Percentiles rank a stretch among this genome's conserved stretches.
Conservation (phyloP, 176 grass and related monocot genomes). For the Sorghum bicolor region Sorghum_bicolor_NCBIv3 NC_012870.2:1007501-1008000, state of each 20-base stretch:
- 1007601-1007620: not conserved
- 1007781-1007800: slow-evolving; percentile 86
- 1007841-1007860: not conserved
- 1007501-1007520: not conserved
- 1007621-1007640: not conserved
- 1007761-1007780: slow-evolving; percentile 82
- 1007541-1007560: not conserved
- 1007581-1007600: not conserved
- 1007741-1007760: slow-evolving; percentile 98
- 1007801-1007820: slow-evolving; percentile 95
- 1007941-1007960: not conserved
- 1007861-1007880: not conserved
- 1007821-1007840: slow-evolving; percentile 99
- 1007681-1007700: not conserved
- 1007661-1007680: not conserved
- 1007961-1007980: not conserved
- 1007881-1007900: not conserved
- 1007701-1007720: slow-evolving; percentile 16
- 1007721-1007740: slow-evolving; percentile 98
- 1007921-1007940: not conserved
- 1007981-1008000: not conserved
- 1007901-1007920: not conserved
- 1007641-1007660: not conserved
- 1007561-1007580: not conserved
- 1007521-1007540: not conserved